Evolutionary conservation across 257 asterid genomes (phyloP), one percentile per base, ranked within the genome.

Genomic region (Solanum pimpinellifolium): DNA sequence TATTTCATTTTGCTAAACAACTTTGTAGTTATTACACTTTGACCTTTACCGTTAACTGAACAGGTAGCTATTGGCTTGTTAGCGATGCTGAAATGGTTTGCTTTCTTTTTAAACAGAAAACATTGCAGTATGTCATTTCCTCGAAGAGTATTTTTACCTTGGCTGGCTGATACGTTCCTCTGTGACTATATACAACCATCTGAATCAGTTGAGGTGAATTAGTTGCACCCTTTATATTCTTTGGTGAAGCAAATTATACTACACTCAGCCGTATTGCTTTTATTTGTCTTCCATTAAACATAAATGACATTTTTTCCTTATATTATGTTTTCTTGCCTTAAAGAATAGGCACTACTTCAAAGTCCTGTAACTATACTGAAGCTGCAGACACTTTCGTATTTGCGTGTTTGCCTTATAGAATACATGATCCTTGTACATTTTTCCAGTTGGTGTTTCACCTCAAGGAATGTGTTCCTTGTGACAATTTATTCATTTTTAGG

Each of bases 131-230:
- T 95, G 85, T 89, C 92, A 87, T 94, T 96, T 91, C 98, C 99
- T 52, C 95, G 96, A 87, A 91, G 99, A 90, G 98, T 96, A 52
- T 93, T 97, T 86, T 89, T 96, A 76, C 99, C 98, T 25, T 97
- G 99, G 98, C 91, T 96, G 88, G 96, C 91, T 86, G 95, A 94
- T 80, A 86, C 93, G 62, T 95, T 93, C 88, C 93, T 97, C 75
- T 97, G 98, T 87, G 99, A 97, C 91, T 96, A 97, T 88, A 87
- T 97, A 82, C 96, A 91, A 90, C 90, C 98, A 52, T 94, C 94
- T 23, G 98, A 97, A 90, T 90, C 96, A 87, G 72, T 93, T 86
- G 98, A 97, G 99, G 99, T 94, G 47, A 44, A 95, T 88, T 87
- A 68, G 81, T 86, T 83, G 62, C 68, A 87, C 87, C 47, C 87